Base-by-base conservation (phyloP, 179 eudicot genomes). In the Beta lomatogona region DNA sequence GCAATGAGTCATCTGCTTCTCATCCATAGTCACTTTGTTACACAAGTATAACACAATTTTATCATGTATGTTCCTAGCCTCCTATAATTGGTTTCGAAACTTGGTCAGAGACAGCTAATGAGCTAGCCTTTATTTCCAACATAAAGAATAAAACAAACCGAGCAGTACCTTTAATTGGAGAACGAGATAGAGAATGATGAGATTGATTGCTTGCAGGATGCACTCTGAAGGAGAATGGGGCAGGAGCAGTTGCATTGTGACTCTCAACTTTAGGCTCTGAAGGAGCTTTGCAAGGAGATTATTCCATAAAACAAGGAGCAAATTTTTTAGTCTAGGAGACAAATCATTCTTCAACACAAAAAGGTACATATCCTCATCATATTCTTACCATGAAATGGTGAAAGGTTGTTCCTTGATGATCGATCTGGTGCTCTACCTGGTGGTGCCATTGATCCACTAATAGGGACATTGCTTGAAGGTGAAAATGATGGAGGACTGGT, bases 271-370 rank as follows among this genome's bases (percentile, higher is more conserved):
- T 79, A 69, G 86, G 89, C 50, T 76, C 46, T 22, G 90, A 66
- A 64, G 92, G 92, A 88, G 86, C 87, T 90, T 81, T 75, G 81
- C 64, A 22, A 82, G 54, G 83, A 68, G 28, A 76, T 81, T 72
- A 77, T 77, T 79, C 64, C 75, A 76, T 11, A 52, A 72, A 67
- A 72, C 13, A 67, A 77, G 31, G 70, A 73, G 50, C 71, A 61
- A 13, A 57, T 16, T 4, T 53, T 73, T 74, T 68, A 76, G 57
- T 69, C 50, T 71, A 1, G 36, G 44, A 22, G 41, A 61, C 14
- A 79, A 28, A 5, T 2, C 5, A 9, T 28, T 67, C 76, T 31
- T 36, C 48, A 64, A n/a, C 48, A 21, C 48, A n/a, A 79, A 36
- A 68, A 53, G 19, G 52, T 53, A 75, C 59, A 76, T 13, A 75